Evolutionary conservation across 1,284 basidiomycete genomes (phyloP), one percentile per base, ranked within the genome.

Genomic region (Ganoderma lucidum): DNA sequence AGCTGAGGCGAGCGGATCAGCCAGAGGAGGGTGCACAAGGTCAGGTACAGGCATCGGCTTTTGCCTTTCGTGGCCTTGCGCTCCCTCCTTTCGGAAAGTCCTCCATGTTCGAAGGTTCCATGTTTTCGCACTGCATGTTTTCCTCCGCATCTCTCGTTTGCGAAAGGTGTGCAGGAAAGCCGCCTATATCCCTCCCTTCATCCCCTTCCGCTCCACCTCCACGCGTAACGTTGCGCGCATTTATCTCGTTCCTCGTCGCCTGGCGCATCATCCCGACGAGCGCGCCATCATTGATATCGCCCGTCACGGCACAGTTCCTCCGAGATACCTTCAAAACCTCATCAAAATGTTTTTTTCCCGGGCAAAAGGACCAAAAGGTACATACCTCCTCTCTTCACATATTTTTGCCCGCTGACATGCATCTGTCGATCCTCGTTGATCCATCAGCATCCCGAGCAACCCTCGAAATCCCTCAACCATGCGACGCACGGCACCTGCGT

Each of bases 341-440:
- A 56, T 56, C 53, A 56, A 56, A 15, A 32, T 56, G 30, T 56
- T 30, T 56, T 15, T 58, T 10, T 58, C 56, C 17, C 56, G 35
- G 56, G 56, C 56, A n/a, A 58, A 58, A 39, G 35, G 56, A 58
- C 35, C 9, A 39, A 58, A 58, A 58, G 32, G 56, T 32, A 39
- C 56, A 10, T 8, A 58, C 56, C 35, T 39, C 32, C 0, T n/a
- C 56, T 17, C 56, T 58, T 58, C 56, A 58, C 56, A 55, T 58
- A 58, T 37, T 10, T 37, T 58, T 37, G 56, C 56, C 56, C 56
- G 56, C 56, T 37, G 56, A 35, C 19, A n/a, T 35, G 12, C 12
- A n/a, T n/a, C 35, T 23, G 35, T 39, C 32, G 56, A 58, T 58
- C 56, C 35, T 37, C 35, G 35, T 58, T 58, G 17, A 23, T 37